These are phyloP conservation scores for Entomophthora muscae DNA, from an alignment of 371 early-diverging fungal species.

Conservation along the genomic window DNA sequence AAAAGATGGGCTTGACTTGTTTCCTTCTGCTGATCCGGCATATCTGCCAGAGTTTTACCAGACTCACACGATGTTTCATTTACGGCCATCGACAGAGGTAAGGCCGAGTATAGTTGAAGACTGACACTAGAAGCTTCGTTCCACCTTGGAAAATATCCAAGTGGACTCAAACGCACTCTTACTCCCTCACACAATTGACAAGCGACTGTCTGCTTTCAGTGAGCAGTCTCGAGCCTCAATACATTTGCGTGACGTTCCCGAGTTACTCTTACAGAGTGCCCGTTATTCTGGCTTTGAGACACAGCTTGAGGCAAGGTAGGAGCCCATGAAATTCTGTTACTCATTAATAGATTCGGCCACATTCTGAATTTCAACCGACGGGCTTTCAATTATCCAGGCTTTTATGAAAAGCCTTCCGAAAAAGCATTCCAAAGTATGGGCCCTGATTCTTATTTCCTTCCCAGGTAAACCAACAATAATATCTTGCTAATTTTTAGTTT, in stretches of 20 bases:
- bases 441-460: not conserved
- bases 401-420: not conserved
- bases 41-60: not conserved
- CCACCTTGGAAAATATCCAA: not conserved
- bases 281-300: not conserved
- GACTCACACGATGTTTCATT: not conserved
- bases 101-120: not conserved
- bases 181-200: not conserved
- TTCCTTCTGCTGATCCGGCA: not conserved
- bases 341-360: not conserved
- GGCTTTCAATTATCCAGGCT: not conserved
- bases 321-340: not conserved
- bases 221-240: not conserved
- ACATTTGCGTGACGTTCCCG: not conserved
- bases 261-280: not conserved
- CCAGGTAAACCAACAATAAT: not conserved
- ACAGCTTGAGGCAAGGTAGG: not conserved
- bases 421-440: not conserved
- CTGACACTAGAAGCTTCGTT: not conserved
- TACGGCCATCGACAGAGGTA: not conserved
- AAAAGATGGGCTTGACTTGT: not conserved
- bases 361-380: not conserved
- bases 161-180: not conserved
- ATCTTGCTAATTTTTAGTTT: not conserved
- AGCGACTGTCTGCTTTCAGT: not conserved